phyloP scores from a whole-genome alignment of 352 stramenopile species.

The Globisporangium carolinianum region DNA sequence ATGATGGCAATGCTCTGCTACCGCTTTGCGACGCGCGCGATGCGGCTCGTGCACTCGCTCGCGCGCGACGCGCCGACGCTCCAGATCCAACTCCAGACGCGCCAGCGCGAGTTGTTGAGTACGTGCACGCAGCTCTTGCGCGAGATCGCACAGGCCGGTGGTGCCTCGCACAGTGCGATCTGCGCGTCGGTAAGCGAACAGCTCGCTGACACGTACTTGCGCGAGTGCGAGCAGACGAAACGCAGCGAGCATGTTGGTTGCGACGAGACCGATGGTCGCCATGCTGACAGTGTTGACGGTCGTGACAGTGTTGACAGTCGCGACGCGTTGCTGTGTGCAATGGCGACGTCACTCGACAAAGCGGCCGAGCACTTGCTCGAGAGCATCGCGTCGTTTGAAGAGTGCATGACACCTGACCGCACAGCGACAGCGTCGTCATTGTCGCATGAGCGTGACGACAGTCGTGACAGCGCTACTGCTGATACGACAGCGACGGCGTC shows the following conservation, averaged over 20 bases:
- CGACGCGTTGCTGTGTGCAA: conserved; percentile 11
- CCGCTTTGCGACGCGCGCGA: conserved; percentile 70
- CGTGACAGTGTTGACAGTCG: too few relatives aligned
- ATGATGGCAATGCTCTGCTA: conserved; percentile 89
- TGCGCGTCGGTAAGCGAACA: conserved; percentile 76
- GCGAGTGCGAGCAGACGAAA: conserved; percentile 33
- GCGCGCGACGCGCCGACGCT: conserved; percentile 44
- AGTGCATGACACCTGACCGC: conserved; percentile 39
- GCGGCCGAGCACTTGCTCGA: conserved; percentile 59
- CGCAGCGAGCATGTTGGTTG: neutral
- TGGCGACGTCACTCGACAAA: conserved; percentile 21
- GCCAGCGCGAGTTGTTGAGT: conserved; percentile 65
- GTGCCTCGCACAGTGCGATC: conserved; percentile 61
- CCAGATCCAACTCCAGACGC: conserved; percentile 58
- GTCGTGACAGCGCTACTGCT: conserved; percentile 18
- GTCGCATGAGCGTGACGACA: conserved; percentile 21
- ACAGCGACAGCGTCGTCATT: conserved; percentile 10
- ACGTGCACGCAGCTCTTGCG: conserved; percentile 70
- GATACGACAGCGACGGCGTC: conserved; percentile 13
- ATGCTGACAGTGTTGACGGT: too few relatives aligned
- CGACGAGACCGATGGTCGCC: neutral
- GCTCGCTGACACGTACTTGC: conserved; percentile 76
- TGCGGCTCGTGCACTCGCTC: conserved; percentile 53
- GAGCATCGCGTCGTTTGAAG: conserved; percentile 70
- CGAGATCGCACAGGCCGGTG: conserved; percentile 60